Evolutionary conservation across 2,329 filamentous ascomycete species (phyloP), one percentile per base, ranked within the genome.

Genomic region (Paracoccidioides brasiliensis): DNA sequence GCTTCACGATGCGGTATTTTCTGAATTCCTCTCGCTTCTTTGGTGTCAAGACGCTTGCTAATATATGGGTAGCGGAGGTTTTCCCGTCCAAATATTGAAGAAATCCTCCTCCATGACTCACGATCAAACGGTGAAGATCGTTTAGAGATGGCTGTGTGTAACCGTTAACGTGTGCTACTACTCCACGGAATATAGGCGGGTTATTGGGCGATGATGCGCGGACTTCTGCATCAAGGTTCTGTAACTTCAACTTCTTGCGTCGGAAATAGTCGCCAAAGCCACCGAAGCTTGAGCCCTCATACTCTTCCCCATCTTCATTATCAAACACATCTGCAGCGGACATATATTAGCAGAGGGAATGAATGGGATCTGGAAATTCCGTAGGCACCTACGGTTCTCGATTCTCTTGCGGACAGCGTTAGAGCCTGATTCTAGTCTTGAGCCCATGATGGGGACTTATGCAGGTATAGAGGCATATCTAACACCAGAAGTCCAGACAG

Each of bases 21-120:
- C 78, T 80, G 66, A 95, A 96, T 61, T 98, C 93, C 54, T 91
- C 81, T 33, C 83, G 83, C 70, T 98, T 98, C 73, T 96, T 97
- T 0, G 89, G 90, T 0, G 93, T 93, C 28, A 98, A 75, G 54
- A 82, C 85, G 53, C 89, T 91, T 3, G 91, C 90, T 63, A 98
- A 90, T 62, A 98, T 95, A 68, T 98, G 91, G 0, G 94, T 98
- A 0, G 90, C 91, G 67, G 86, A 85, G 0, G 91, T 97, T 74
- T 98, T 98, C 41, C 84, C 86, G 69, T 96, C 90, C 9, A 98
- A 76, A 64, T 97, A 97, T 69, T 98, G 93, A 58, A 96, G 79
- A 63, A 95, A 97, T 0, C 86, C 88, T 37, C 90, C 94, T n/a
- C 93, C 93, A 80, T 97, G 84, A 63, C 86, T 82, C 15, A 98